Evolutionary conservation across 257 asterid genomes (phyloP).

Genomic region (Solanum rostratum): DNA sequence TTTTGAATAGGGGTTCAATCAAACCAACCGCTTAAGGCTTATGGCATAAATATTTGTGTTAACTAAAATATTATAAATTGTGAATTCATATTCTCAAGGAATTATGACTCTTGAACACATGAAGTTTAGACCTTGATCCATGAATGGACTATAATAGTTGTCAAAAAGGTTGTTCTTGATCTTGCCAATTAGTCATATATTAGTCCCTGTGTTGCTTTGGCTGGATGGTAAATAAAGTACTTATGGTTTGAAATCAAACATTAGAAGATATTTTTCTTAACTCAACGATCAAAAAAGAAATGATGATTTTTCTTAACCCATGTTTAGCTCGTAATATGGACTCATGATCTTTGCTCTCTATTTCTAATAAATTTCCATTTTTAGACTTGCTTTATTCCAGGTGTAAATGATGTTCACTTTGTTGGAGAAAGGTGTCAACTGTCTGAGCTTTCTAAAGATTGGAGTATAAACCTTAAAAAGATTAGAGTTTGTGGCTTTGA

Average conservation of each 20-base stretch:
- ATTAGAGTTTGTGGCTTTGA: not conserved
- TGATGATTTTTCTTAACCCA: not conserved
- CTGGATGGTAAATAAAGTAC: not conserved
- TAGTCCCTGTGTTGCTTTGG: not conserved
- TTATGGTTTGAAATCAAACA: not conserved
- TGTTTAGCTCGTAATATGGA: not conserved
- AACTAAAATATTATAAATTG: not conserved
- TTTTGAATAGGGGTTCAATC: not conserved
- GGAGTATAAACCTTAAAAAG: not conserved
- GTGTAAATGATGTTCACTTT: not conserved
- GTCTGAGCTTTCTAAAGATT: not conserved
- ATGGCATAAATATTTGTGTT: not conserved
- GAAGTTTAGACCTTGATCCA: not conserved
- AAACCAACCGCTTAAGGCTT: not conserved
- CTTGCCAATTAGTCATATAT: not conserved
- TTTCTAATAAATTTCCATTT: not conserved
- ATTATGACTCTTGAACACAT: not conserved
- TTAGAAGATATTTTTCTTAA: not conserved
- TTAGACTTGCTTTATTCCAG: not conserved
- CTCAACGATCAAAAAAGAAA: not conserved
- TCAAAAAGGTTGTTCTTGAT: not conserved
- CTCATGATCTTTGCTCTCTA: not conserved
- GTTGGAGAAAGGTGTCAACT: not conserved
- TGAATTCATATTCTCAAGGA: not conserved
- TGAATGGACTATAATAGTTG: not conserved